Evolutionary conservation across 768 basidiomycete species (phyloP), one percentile per base, ranked within the genome.

Genomic region (Tulasnella calospora): DNA sequence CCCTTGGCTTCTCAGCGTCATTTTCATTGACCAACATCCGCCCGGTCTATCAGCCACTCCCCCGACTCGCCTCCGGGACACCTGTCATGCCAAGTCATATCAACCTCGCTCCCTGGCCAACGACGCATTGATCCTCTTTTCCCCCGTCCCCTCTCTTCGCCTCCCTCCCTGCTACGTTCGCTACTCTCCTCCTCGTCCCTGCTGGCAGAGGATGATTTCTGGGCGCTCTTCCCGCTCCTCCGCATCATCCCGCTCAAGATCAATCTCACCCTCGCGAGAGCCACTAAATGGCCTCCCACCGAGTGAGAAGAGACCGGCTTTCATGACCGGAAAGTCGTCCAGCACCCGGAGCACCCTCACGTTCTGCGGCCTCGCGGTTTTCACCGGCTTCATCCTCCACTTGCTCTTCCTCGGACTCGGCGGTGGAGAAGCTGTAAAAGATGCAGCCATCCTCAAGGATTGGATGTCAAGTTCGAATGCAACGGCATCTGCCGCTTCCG

Each of bases 341-440:
- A 40, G 27, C 6, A 33, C 40, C 41, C 75, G 76, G 19, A 41
- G 40, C 40, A 38, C 41, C 19, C 30, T 81, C 74, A 44, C 74
- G 51, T 81, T 81, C 75, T 69, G 80, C 70, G 71, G 71, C 15
- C 79, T 71, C 19, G 81, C 81, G 23, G 71, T 74, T 19, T n/a
- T 70, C 67, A 44, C 78, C 35, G 81, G 80, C 46, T 30, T 81
- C 72, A 15, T 79, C 35, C 77, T 81, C 21, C 80, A 81, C 44
- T 70, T 81, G 35, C 36, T 81, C 21, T 61, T 81, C 74, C 55
- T 80, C 46, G 70, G 73, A 27, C 19, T 79, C 46, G 70, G 71
- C 30, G 30, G 35, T 3, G 35, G 71, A 79, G 30, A 71, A 35
- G 27, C 46, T 47, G 55, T 61, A 61, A 61, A 61, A 30, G 30